These are phyloP conservation scores for Alloteropsis semialata DNA, from an alignment of 176 grass and related monocot species.

Conservation along the genomic window DNA sequence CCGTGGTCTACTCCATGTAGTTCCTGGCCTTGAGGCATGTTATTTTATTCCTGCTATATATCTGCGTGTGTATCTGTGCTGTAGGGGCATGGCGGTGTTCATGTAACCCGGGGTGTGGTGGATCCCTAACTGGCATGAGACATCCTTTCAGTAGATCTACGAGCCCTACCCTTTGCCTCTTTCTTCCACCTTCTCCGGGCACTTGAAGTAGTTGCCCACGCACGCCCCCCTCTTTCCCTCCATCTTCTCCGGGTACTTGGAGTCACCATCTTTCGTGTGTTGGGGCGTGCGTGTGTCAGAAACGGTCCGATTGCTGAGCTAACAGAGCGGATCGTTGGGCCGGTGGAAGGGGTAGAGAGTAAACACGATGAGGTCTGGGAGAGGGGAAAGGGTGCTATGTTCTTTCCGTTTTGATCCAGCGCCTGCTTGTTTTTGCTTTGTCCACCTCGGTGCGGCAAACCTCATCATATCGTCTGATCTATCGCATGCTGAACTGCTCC, in stretches of 20 bases:
- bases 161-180: constrained; percentile 40
- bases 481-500: neutral
- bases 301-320: constrained; percentile 12
- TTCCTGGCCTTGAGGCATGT: constrained; percentile 6
- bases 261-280: constrained; percentile 18
- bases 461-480: constrained; percentile 13
- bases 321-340: neutral
- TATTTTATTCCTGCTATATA: constrained; percentile 45
- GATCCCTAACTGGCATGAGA: constrained; percentile 41
- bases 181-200: constrained; percentile 45
- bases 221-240: constrained; percentile 30
- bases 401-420: constrained; percentile 49
- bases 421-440: neutral
- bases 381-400: constrained; percentile 23
- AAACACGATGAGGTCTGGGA: neutral
- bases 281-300: constrained; percentile 37
- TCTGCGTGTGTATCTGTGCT: neutral
- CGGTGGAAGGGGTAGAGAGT: constrained; percentile 6
- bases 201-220: neutral
- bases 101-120: constrained; percentile 24
- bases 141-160: constrained; percentile 51
- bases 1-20: constrained; percentile 5
- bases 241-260: constrained; percentile 42
- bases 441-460: neutral
- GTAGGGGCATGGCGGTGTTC: constrained; percentile 52